Base-by-base conservation (phyloP, 306 rosid species). In the Styphnolobium japonicum region DNA sequence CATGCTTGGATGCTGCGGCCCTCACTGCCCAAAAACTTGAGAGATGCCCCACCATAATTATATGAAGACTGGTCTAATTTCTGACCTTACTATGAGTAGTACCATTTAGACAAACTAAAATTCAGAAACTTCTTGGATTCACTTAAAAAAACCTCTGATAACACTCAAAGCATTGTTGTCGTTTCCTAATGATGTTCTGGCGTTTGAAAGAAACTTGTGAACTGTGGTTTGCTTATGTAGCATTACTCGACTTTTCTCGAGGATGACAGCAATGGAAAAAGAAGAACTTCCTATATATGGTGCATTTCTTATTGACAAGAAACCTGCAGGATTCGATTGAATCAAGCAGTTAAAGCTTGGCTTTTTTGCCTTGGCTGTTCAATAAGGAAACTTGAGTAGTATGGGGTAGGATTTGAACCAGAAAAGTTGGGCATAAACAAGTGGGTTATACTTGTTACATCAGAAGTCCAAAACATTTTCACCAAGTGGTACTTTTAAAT, bases 401-500 rank as follows among this genome's bases (percentile, higher is more conserved):
- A 33, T 60, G 10, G 56, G 27, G 40, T 14, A 51, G 72, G 45
- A 64, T 71, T 86, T 63, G 52, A 74, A 73, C 29, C 53, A 21
- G 37, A 51, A 71, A 81, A 81, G 25, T 43, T 64, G 23, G 21
- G 29, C 60, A 60, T 36, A 40, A 34, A 19, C 37, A 36, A 61
- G 19, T 37, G n/a, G 42, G 31, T 1, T 31, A 31, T 10, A 27
- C 25, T 21, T 4, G 67, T 27, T 66, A 78, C 53, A 64, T 49
- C 53, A 46, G 31, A 67, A 83, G 64, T 56, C 23, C 77, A 16
- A 60, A 82, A 77, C 46, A 33, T 62, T 23, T 84, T 40, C 40
- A 63, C 57, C 27, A 15, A 19, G 56, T 69, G 81, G 23, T 48
- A 71, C 70, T 56, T 81, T 67, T 45, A 79, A 81, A 78, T 71